Conservation (phyloP, 1,139 yeast genomes). For the Yamadazyma sp. region DNA sequence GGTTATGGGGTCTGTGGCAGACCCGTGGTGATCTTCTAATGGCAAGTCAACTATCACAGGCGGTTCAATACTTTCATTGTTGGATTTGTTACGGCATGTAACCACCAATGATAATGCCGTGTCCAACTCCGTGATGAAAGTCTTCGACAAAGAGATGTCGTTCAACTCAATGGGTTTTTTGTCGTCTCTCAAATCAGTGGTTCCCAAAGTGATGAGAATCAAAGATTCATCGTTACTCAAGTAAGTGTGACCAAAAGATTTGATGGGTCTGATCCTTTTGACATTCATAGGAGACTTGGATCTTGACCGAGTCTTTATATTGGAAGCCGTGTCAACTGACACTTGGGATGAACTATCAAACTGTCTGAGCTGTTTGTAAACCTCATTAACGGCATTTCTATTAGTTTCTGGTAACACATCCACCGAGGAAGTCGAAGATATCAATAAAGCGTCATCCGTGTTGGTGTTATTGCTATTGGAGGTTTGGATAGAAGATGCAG, state of each 20-base stretch:
- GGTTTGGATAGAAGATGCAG: constrained; percentile 20
- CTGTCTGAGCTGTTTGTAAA: constrained; percentile 41
- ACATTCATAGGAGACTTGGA: constrained; percentile 31
- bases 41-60: constrained; percentile 79
- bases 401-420: constrained; percentile 45
- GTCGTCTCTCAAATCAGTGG: constrained; percentile 71
- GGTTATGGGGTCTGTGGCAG: constrained; percentile 78
- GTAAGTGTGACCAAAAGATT: constrained; percentile 85
- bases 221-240: constrained; percentile 64
- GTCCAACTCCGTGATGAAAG: constrained; percentile 79
- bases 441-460: constrained; percentile 14
- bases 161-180: constrained; percentile 68
- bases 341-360: constrained; percentile 22
- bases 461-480: constrained; percentile 10
- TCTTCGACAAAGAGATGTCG: constrained; percentile 61
- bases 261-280: constrained; percentile 51
- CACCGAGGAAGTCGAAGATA: constrained; percentile 26
- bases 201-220: constrained; percentile 78
- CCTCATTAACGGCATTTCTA: constrained; percentile 34
- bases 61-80: constrained; percentile 54
- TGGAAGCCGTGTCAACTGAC: constrained; percentile 11
- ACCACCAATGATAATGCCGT: constrained; percentile 82
- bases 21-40: constrained; percentile 72
- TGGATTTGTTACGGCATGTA: constrained; percentile 48
- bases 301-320: constrained; percentile 15